Evolutionary conservation across 1,284 basidiomycete species (phyloP), one percentile per base, ranked within the genome.

Genomic region (Fomitopsis palustris): DNA sequence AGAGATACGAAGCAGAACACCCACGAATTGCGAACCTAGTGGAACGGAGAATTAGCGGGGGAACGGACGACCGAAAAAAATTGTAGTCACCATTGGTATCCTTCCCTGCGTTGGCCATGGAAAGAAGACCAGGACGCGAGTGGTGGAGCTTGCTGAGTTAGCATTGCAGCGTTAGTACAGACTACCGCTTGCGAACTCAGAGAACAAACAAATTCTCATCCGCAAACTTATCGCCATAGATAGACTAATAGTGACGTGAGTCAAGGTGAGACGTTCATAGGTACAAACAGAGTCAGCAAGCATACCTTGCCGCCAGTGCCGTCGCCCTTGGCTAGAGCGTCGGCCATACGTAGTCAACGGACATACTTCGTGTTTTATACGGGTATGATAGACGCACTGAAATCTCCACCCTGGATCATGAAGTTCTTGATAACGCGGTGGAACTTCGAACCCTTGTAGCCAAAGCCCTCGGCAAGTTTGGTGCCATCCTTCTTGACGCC

Each of bases 41-140:
- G 49, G 69, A 47, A 7, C 39, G 53, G 35, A 29, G 21, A 55
- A 52, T 59, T 39, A 59, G 38, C 38, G 42, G 29, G 38, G 7
- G 43, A 42, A 19, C 9, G 25, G 16, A 39, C 16, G 3, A 35
- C 7, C 37, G 7, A 29, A 2, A 33, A 33, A 29, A 52, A 49
- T 2, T 14, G n/a, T 12, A 65, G 77, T 60, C 70, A 89, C 90
- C 92, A 65, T 93, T 93, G 6, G 92, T 93, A 70, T 93, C 87
- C 72, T 86, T 89, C 70, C 89, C 90, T 64, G 95, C 88, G 72
- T 97, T 98, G 60, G 95, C 94, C 95, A 97, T 97, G 14, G 95
- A 96, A 63, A 96, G 85, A 59, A 84, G 81, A 68, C 94, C 95
- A 58, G 91, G 85, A 45, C 83, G 86, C 64, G 91, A 90, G 80